Evolutionary conservation across 495 filamentous ascomycete genomes (phyloP), one percentile per base, ranked within the genome.

Genomic region (Aspergillus avenaceus): DNA sequence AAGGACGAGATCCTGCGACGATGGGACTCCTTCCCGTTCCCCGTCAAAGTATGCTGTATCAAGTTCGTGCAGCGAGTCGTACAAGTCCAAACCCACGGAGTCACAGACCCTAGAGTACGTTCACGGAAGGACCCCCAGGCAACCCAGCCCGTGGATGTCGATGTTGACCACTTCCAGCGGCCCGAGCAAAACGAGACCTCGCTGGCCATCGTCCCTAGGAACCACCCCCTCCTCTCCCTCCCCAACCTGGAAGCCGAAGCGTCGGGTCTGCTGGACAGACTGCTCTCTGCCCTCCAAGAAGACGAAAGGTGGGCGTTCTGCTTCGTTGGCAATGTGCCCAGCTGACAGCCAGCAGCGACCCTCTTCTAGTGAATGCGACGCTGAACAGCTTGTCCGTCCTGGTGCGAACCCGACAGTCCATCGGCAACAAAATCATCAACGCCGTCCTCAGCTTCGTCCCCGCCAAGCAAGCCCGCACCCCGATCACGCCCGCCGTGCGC

Each of bases 61-160:
- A 98, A 98, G 64, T 97, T 98, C 61, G 84, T 88, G 13, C 91
- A 97, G 72, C 81, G 88, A 22, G 90, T 97, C 28, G 87, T 98
- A 36, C 85, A 95, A 47, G 85, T 89, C 6, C 92, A 98, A 64
- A 97, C 91, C 6, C 85, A 84, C 12, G 91, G 90, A 29, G 69
- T 84, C 52, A 85, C 83, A 23, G 93, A 97, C 64, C 89, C 88
- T 51, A 84, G 89, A 74, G 91, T 96, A 80, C 42, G 84, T 71
- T 41, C 22, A 25, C 11, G 38, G 29, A 47, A 18, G 4, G 36
- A 43, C 45, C 16, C 27, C 32, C 16, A 22, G 26, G n/a, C n/a
- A n/a, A n/a, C n/a, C n/a, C n/a, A n/a, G n/a, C n/a, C n/a, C n/a
- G n/a, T n/a, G n/a, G n/a, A n/a, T n/a, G n/a, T n/a, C 42, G 27